Conservation (phyloP, 31 red algal species). For the Odonthalia washingtoniensis region DNA sequence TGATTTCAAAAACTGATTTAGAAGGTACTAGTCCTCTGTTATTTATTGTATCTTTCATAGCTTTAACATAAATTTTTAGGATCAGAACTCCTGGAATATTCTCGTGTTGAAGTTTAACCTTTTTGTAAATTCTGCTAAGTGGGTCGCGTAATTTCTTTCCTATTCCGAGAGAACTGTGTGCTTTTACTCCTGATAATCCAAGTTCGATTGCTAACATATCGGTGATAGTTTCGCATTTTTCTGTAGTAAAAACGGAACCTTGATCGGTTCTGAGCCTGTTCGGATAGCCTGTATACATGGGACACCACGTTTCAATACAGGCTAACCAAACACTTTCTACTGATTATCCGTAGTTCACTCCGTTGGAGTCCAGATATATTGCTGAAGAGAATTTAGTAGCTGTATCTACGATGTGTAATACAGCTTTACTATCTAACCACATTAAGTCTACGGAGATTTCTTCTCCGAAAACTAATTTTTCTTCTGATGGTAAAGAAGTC, state of each 20-base stretch:
- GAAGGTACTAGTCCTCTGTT: slow-evolving; percentile 20
- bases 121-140: slow-evolving; percentile 3
- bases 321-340: slow-evolving; percentile 30
- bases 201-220: slow-evolving; percentile 15
- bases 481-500: not conserved
- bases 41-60: slow-evolving; percentile 55
- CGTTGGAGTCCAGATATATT: too few species aligned
- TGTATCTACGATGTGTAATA: slow-evolving; percentile 50
- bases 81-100: not conserved
- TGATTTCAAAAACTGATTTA: slow-evolving; percentile 31
- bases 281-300: slow-evolving; percentile 28
- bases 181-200: slow-evolving; percentile 2
- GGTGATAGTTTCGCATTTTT: not conserved
- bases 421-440: not conserved
- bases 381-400: too few species aligned
- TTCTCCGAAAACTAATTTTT: slow-evolving; percentile 16
- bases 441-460: slow-evolving; percentile 45
- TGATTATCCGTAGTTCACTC: too few species aligned
- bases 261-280: slow-evolving; percentile 14
- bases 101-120: not conserved
- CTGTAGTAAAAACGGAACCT: slow-evolving; percentile 37
- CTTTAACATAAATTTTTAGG: slow-evolving; percentile 29
- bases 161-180: slow-evolving; percentile 13
- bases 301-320: slow-evolving; percentile 32
- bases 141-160: slow-evolving; percentile 39